Evolutionary conservation across 2,329 filamentous ascomycete genomes (phyloP).

Genomic region (Biscogniauxia marginata): DNA sequence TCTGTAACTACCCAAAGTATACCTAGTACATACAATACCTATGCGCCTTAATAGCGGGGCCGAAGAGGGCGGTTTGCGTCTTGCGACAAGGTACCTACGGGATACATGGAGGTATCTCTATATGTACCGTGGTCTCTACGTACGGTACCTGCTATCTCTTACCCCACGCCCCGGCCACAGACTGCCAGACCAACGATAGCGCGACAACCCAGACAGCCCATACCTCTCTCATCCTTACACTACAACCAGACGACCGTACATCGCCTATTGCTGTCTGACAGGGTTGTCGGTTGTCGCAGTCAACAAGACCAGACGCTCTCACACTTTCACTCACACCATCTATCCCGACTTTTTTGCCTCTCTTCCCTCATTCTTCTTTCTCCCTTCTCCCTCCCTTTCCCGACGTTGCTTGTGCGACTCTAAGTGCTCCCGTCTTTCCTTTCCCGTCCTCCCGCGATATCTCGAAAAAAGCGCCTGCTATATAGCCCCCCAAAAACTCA

Average conservation of each 20-base stretch:
- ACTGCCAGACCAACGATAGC: neutral
- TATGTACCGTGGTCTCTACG: neutral
- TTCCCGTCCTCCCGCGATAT: neutral
- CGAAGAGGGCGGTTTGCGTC: neutral
- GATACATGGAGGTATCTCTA: neutral
- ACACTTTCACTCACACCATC: neutral
- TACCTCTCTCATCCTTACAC: neutral
- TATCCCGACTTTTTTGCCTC: slow-evolving; percentile 5
- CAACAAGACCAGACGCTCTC: neutral
- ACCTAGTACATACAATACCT: too few relatives aligned
- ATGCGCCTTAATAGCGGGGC: neutral
- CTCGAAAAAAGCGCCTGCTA: neutral
- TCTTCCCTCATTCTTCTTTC: slow-evolving; percentile 2
- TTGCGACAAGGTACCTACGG: neutral
- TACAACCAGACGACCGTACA: neutral
- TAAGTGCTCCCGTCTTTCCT: neutral
- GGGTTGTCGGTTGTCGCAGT: neutral
- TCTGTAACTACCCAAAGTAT: too few relatives aligned
- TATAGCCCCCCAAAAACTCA: neutral
- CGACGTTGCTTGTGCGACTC: neutral
- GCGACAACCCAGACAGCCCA: neutral
- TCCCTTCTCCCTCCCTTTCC: neutral
- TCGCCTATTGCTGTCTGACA: neutral
- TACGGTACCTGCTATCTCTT: neutral
- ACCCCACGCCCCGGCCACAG: neutral